Conservation (phyloP, 495 filamentous ascomycete genomes). For the Hypoxylon lienhwacheense region DNA sequence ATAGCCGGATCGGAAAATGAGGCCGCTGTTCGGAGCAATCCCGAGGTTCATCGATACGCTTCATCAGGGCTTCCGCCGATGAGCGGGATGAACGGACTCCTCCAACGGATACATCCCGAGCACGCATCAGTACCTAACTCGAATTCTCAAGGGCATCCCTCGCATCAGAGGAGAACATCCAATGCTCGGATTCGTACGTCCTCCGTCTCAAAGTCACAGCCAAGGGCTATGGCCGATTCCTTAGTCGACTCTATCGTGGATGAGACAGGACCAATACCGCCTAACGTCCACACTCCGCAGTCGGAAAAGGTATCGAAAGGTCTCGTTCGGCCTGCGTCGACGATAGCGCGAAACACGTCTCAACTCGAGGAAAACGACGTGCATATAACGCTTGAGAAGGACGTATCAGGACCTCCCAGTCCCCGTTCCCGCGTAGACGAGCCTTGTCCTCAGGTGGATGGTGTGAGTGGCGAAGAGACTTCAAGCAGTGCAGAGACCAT, state of each 20-base stretch:
- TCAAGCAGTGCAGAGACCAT: constrained; percentile 24
- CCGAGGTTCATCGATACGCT: constrained; percentile 4
- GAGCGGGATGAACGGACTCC: constrained; percentile 8
- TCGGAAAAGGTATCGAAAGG: constrained; percentile 42
- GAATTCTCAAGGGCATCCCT: constrained; percentile 16
- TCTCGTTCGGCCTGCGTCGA: constrained; percentile 40
- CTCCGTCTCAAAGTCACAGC: constrained; percentile 42
- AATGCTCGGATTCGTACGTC: constrained; percentile 49
- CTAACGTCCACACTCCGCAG: constrained; percentile 33
- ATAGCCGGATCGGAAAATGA: constrained; percentile 9
- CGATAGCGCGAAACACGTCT: constrained; percentile 43
- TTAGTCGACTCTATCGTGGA: constrained; percentile 32
- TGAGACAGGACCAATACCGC: constrained; percentile 38
- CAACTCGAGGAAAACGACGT: constrained; percentile 34
- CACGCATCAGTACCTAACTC: constrained; percentile 11
- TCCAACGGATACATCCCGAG: constrained; percentile 18
- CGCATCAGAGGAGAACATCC: constrained; percentile 46
- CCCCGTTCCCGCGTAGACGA: constrained; percentile 19
- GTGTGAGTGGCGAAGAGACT: constrained; percentile 25
- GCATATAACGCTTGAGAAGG: constrained; percentile 5
- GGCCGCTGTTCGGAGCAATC: neutral
- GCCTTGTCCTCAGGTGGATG: constrained; percentile 13
- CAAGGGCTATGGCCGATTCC: constrained; percentile 45
- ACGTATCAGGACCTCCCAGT: constrained; percentile 10
- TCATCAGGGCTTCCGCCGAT: constrained; percentile 3